These are phyloP conservation scores for Erodium maritimum DNA, from an alignment of 345 rosid species.

Conservation along the genomic window DNA sequence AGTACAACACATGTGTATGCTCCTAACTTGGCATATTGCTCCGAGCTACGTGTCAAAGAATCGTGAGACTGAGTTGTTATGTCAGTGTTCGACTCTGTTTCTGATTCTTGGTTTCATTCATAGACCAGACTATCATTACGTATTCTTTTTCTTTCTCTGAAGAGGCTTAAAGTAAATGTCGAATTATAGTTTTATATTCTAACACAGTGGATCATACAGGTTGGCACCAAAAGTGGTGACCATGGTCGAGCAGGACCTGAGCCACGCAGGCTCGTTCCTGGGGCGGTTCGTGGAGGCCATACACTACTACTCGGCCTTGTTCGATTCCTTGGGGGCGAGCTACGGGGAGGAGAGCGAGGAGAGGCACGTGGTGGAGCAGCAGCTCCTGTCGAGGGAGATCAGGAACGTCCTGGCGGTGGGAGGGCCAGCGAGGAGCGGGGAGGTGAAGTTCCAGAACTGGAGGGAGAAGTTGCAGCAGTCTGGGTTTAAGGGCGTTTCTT, in stretches of 20 bases:
- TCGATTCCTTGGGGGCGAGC: slow-evolving; percentile 90
- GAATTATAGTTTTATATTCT: too few relatives aligned
- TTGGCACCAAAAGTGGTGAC: slow-evolving; percentile 95
- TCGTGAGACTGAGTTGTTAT: too few relatives aligned
- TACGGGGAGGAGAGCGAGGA: slow-evolving; percentile 96
- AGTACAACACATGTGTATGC: too few relatives aligned
- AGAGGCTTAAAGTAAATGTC: too few relatives aligned
- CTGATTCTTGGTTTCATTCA: too few relatives aligned
- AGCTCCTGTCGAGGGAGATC: slow-evolving; percentile 79
- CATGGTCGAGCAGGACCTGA: slow-evolving; percentile 91
- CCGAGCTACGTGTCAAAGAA: too few relatives aligned
- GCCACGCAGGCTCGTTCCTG: slow-evolving; percentile 82
- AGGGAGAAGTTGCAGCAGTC: slow-evolving; percentile 82
- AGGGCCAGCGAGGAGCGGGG: slow-evolving; percentile 70
- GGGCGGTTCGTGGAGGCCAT: slow-evolving; percentile 96
- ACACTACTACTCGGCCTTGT: slow-evolving; percentile 92
- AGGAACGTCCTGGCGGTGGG: slow-evolving; percentile 77
- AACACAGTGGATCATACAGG: slow-evolving; percentile 18
- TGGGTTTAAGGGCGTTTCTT: slow-evolving; percentile 74
- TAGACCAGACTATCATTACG: too few relatives aligned
- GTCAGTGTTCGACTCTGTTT: too few relatives aligned
- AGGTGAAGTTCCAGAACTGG: slow-evolving; percentile 78
- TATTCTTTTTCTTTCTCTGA: too few relatives aligned
- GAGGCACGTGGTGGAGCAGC: slow-evolving; percentile 95
- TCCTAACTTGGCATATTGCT: too few relatives aligned